Base-by-base conservation (phyloP, 768 basidiomycete genomes). In the Tephrocybe sp. region DNA sequence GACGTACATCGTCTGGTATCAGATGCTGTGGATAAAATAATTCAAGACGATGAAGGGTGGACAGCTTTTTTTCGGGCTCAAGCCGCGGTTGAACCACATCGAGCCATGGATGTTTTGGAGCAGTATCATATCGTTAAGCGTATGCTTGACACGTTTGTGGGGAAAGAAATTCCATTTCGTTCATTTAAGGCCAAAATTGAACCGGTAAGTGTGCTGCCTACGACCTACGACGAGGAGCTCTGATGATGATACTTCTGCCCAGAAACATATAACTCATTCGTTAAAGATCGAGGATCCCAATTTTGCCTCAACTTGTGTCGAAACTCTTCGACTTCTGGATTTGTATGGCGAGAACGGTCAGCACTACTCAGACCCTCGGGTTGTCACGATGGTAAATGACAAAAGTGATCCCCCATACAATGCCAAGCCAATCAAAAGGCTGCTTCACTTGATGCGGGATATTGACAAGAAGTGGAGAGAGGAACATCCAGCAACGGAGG, bases 281-380 rank as follows among this genome's bases (percentile, higher is more conserved):
- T 67, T 89, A 42, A 67, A 69, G 16, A 60, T 84, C 13, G 68
- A 74, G 27, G 59, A 66, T 31, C 52, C 55, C 5, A 60, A 63
- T 21, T 83, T 76, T 69, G 71, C 74, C 2, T 59, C 70, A 9
- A 71, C 73, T 24, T 82, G 80, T 60, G 64, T 66, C 13, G 82
- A 82, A 55, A 80, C 77, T 5, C 63, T 82, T 40, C 39, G 48
- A 9, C 76, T 88, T 30, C 63, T 86, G 34, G 62, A 58, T 15
- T 64, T 78, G 44, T 88, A 87, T 57, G 87, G 87, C 2, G 72
- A 75, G 24, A 63, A 73, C 8, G 85, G 84, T 5, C 65, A 61
- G 21, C 74, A 75, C 24, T 68, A 64, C 47, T 72, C 76, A 60
- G 78, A 86, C 53, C 56, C 72, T 21, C 66, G 72, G 19, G 77